These are phyloP conservation scores for Zopfochytrium polystomum DNA, from an alignment of 371 early-diverging fungal species.

Conservation along the genomic window DNA sequence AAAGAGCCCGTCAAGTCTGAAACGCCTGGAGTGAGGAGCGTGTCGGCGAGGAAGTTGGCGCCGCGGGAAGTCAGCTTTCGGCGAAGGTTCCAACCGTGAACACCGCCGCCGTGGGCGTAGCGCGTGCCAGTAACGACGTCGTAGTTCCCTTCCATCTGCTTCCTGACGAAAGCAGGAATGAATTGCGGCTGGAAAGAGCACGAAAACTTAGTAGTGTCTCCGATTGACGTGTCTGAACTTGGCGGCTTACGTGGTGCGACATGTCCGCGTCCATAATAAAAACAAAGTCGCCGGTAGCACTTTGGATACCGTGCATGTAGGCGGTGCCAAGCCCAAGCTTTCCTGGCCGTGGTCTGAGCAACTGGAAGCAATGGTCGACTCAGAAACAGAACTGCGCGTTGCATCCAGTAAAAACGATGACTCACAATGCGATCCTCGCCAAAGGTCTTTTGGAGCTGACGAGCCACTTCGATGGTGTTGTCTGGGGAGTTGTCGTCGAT, in stretches of 20 bases:
- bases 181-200: constrained; percentile 96
- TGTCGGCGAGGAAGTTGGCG: constrained; percentile 95
- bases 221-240: no score
- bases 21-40: constrained; percentile 85
- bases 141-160: constrained; percentile 77
- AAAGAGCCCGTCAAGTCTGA: constrained; percentile 97
- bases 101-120: constrained; percentile 86
- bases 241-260: constrained; percentile 90
- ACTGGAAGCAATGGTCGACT: constrained; percentile 46
- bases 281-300: constrained; percentile 91
- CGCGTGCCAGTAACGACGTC: constrained; percentile 98
- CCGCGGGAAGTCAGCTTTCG: constrained; percentile 96
- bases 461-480: constrained; percentile 92
- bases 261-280: constrained; percentile 99
- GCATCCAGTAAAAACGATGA: background rate
- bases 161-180: constrained; percentile 87
- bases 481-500: constrained; percentile 99
- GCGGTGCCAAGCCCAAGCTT: constrained; percentile 96
- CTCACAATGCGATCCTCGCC: constrained; percentile 85
- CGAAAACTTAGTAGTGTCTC: no score
- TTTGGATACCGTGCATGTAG: constrained; percentile 92
- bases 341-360: constrained; percentile 86
- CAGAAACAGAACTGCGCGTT: background rate
- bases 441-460: constrained; percentile 79
- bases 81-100: constrained; percentile 97